A percentile compares a stretch with the other conserved stretches of the same genome.
phyloP scores from a whole-genome alignment of 805 yeast genomes.

The Kuraishia piskuri region DNA sequence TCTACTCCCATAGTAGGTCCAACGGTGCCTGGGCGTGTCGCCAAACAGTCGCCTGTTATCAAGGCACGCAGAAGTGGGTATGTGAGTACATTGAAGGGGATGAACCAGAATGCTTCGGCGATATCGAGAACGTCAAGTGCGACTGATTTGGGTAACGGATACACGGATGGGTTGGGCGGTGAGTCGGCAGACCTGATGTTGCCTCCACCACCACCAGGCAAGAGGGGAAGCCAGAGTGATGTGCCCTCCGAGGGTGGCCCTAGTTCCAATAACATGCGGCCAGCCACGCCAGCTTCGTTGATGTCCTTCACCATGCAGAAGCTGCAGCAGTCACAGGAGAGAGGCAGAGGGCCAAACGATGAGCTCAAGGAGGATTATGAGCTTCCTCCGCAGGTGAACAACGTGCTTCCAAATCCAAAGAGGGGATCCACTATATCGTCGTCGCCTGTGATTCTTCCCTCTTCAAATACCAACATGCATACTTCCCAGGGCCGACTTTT shows the following conservation, averaged over 20 bases:
- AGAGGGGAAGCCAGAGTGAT: slow-evolving; percentile 5
- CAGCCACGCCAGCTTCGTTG: slow-evolving; percentile 22
- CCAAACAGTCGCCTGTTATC: slow-evolving; percentile 29
- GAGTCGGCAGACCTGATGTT: slow-evolving; percentile 14
- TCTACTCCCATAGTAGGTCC: slow-evolving; percentile 31
- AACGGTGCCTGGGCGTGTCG: slow-evolving; percentile 19
- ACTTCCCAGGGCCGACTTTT: neutral
- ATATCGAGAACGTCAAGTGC: slow-evolving; percentile 1
- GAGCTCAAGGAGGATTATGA: neutral
- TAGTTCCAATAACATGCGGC: slow-evolving; percentile 3
- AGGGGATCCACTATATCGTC: slow-evolving; percentile 21
- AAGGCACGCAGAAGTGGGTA: slow-evolving; percentile 19
- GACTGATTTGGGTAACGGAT: slow-evolving; percentile 2
- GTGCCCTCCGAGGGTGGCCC: neutral
- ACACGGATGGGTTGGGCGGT: slow-evolving; percentile 4
- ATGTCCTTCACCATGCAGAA: slow-evolving; percentile 17
- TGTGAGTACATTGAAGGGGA: neutral
- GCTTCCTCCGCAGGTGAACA: slow-evolving; percentile 9
- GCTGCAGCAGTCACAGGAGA: slow-evolving; percentile 2
- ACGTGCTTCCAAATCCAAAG: slow-evolving; percentile 21
- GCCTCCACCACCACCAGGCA: slow-evolving; percentile 16
- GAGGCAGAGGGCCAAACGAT: neutral
- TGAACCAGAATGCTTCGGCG: neutral
- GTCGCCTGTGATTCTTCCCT: slow-evolving; percentile 28
- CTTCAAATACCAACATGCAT: slow-evolving; percentile 10